Conservation (phyloP, 1,284 basidiomycete species). For the Ceratobasidium sp. region DNA sequence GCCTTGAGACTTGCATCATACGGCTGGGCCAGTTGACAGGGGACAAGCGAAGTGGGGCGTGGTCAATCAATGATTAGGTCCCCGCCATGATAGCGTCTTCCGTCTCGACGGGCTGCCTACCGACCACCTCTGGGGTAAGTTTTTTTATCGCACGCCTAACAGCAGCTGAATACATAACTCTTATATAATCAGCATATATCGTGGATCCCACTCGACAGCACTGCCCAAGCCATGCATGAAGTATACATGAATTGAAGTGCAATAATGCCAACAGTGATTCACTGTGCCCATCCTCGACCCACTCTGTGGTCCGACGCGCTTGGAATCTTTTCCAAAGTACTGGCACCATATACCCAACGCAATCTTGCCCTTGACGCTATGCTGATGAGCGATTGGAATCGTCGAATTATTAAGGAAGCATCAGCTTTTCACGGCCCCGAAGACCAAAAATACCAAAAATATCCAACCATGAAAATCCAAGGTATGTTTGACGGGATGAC, state of each 20-base stretch:
- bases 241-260: conserved; percentile 10
- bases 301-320: conserved; percentile 53
- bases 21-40: conserved; percentile 46
- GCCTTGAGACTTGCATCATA: conserved; percentile 20
- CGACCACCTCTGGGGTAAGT: no score
- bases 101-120: background rate
- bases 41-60: conserved; percentile 37
- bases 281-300: conserved; percentile 56
- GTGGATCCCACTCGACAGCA: conserved; percentile 57
- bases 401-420: background rate
- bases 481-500: no score
- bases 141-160: no score
- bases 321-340: conserved; percentile 50
- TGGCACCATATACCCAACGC: conserved; percentile 40
- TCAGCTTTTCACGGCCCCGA: conserved; percentile 11
- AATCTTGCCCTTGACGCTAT: conserved; percentile 51
- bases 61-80: conserved; percentile 44
- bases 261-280: conserved; percentile 46
- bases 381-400: conserved; percentile 55
- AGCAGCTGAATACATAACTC: no score
- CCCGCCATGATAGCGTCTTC: conserved; percentile 36
- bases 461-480: conserved; percentile 25
- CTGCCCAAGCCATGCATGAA: conserved; percentile 56
- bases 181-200: conserved; percentile 48
- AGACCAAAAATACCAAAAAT: conserved; percentile 4